Evolutionary conservation across 352 stramenopile genomes (phyloP).

Genomic region (Halophytophthora polymorphica): DNA sequence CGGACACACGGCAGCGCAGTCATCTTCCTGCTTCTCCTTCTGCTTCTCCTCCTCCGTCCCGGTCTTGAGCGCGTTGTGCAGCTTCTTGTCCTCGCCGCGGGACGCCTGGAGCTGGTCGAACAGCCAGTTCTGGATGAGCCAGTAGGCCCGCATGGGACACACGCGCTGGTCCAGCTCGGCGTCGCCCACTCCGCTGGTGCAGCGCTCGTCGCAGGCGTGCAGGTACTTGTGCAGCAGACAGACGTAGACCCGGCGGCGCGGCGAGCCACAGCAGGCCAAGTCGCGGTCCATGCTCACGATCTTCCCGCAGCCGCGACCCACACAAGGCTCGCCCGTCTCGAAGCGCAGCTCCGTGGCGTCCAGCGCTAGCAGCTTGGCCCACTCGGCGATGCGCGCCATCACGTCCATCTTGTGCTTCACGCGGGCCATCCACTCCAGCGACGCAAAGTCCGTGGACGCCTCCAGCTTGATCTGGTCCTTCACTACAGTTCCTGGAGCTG

Average conservation of each 20-base stretch:
- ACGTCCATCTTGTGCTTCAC: conserved; percentile 88
- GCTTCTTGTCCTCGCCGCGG: conserved; percentile 10
- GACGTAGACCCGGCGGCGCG: conserved; percentile 67
- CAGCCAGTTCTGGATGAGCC: conserved; percentile 78
- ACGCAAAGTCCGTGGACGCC: conserved; percentile 69
- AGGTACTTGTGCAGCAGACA: conserved; percentile 80
- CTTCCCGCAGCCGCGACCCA: conserved; percentile 61
- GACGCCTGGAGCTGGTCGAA: conserved; percentile 58
- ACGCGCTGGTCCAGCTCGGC: conserved; percentile 62
- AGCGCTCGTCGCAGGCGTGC: conserved; percentile 73
- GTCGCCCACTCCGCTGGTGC: conserved; percentile 59
- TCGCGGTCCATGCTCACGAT: conserved; percentile 83
- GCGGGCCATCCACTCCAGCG: conserved; percentile 77
- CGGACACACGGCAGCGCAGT: neutral
- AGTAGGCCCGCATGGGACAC: conserved; percentile 68
- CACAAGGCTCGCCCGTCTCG: conserved; percentile 62
- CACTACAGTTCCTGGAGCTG: conserved; percentile 25
- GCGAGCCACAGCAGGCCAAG: conserved; percentile 67
- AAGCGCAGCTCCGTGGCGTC: conserved; percentile 69
- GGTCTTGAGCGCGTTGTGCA: conserved; percentile 8
- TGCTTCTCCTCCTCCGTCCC: conserved; percentile 12
- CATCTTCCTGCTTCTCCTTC: conserved; percentile 16
- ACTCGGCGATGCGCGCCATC: conserved; percentile 74
- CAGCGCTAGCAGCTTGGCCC: conserved; percentile 59
- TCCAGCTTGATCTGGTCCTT: conserved; percentile 66